Base-by-base conservation (phyloP, 495 filamentous ascomycete genomes). In the Aspergillus steynii region DNA sequence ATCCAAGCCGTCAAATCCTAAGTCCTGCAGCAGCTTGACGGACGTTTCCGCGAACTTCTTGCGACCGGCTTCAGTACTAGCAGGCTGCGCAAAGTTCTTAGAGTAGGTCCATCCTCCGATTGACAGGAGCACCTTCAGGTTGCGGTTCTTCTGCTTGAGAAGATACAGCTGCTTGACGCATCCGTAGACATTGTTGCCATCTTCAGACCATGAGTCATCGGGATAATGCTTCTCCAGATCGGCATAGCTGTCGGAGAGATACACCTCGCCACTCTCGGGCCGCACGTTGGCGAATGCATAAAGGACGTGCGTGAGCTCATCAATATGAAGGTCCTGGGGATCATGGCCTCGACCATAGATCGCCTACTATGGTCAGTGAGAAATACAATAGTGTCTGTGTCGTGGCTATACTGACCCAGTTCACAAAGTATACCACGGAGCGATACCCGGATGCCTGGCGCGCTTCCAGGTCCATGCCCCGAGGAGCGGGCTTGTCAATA, bases 21-120 rank as follows among this genome's bases (percentile, higher is more conserved):
- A 79, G 70, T 94, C 85, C 57, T 81, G 83, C 58, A 93, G 72
- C 26, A 94, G 74, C 37, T 61, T 76, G 8, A 91, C 85, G 34
- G 90, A 84, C 32, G 81, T 82, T 32, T 80, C 71, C 5, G 92
- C 92, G 74, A 96, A 96, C 4, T 58, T 82, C n/a, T 74, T 71
- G 12, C 92, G 83, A 0, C 91, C 91, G 10, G 75, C 65, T 0
- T 80, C 73, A 0, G 86, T 88, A 56, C 68, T 72, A 4, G 72
- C 69, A 49, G 93, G 90, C 37, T 78, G 79, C 15, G 83, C 81
- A 71, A 99, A 96, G 74, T 96, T 95, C 68, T 82, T 71, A 59
- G 88, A 90, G 71, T 96, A 97, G 0, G 92, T 96, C 93, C 94
- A 97, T 27, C 95, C 95, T 55, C 95, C 95, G 62, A 99, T 95